These are phyloP conservation scores for Aspergillus biplanus DNA, from an alignment of 495 filamentous ascomycete species.

Conservation along the genomic window DNA sequence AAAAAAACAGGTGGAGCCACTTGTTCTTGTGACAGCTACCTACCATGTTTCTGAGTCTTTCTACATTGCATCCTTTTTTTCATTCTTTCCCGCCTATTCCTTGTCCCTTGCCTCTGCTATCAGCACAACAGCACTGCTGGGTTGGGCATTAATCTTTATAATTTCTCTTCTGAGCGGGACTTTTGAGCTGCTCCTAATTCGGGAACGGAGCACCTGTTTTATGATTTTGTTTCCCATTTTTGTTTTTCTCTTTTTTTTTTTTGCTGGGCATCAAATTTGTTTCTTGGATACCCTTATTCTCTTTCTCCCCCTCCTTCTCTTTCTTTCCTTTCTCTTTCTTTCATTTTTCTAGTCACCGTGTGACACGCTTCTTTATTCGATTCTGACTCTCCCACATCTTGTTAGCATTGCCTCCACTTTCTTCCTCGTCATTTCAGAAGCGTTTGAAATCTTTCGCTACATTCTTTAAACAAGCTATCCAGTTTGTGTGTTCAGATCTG, in stretches of 20 bases:
- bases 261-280: slow-evolving; percentile 27
- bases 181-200: slow-evolving; percentile 20
- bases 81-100: neutral
- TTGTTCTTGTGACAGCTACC: slow-evolving; percentile 1
- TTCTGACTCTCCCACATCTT: slow-evolving; percentile 10
- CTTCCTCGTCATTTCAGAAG: slow-evolving; percentile 14
- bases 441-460: slow-evolving; percentile 15
- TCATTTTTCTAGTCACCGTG: slow-evolving; percentile 26
- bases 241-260: slow-evolving; percentile 11
- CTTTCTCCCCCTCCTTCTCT: slow-evolving; percentile 5
- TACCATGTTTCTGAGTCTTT: slow-evolving; percentile 18
- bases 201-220: slow-evolving; percentile 3
- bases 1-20: slow-evolving; percentile 5
- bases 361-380: slow-evolving; percentile 27
- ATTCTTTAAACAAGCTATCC: slow-evolving; percentile 10
- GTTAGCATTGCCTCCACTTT: slow-evolving; percentile 7
- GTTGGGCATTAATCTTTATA: slow-evolving; percentile 28
- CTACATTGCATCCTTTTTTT: slow-evolving; percentile 8
- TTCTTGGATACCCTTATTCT: slow-evolving; percentile 30
- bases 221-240: neutral
- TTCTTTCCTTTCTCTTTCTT: too few species aligned
- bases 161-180: slow-evolving; percentile 24
- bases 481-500: slow-evolving; percentile 18
- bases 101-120: neutral
- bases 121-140: neutral